Base-by-base conservation (phyloP, 768 basidiomycete species). In the Jaapia argillacea region DNA sequence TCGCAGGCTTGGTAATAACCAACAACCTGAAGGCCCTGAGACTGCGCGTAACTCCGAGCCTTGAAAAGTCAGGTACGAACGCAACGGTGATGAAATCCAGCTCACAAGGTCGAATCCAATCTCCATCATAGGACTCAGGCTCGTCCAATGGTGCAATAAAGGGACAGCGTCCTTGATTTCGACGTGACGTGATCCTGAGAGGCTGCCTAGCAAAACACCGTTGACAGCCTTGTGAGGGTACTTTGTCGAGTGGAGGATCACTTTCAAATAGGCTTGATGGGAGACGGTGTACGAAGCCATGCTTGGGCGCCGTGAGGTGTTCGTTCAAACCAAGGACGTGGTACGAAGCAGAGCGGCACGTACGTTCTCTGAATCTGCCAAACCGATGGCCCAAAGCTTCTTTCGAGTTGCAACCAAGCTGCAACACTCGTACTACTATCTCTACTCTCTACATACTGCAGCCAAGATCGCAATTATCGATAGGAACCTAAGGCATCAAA, bases 101-200 rank as follows among this genome's bases (percentile, higher is more conserved):
- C 78, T 51, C 50, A 85, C 85, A 54, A 86, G 63, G 52, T 85
- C 83, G 33, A 88, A 70, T 21, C 85, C 87, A 47, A 86, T 79
- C 57, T 88, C 85, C 81, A 87, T 87, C 79, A 84, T 84, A 3
- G 85, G 83, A 48, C 80, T 83, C 42, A 91, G 68, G 51, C 73
- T 80, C 5, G 85, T 86, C 86, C 86, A 90, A 56, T 87, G 79
- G 55, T 91, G 87, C 41, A 87, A 71, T 26, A 91, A 67, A 13
- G 88, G 88, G 28, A 91, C 66, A 2, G 78, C 72, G 54, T 90
- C 85, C 40, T 67, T 62, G 40, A 84, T 71, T 43, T 58, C 58
- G 35, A 85, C 71, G 1, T 54, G 53, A 18, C 59, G 56, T 2
- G 61, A 54, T 13, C 48, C 42, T 14, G 54, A 45, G 37, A 64